These are phyloP conservation scores for Aspergillus pseudoglaucus DNA, from an alignment of 2,329 filamentous ascomycete species.

Conservation along the genomic window DNA sequence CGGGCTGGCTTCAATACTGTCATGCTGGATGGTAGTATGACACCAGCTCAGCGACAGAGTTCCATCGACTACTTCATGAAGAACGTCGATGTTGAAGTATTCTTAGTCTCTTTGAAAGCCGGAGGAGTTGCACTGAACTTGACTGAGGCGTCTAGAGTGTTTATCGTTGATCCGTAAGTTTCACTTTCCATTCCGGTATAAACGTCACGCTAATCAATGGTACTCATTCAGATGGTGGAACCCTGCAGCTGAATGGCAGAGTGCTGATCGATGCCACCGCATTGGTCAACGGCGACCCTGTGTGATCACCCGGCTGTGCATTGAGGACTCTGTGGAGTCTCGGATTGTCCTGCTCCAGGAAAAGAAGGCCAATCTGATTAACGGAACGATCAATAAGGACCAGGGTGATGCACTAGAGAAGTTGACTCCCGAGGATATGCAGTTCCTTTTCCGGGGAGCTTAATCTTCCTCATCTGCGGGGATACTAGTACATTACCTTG, in stretches of 20 bases:
- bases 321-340: conserved; percentile 94
- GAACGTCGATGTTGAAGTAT: conserved; percentile 88
- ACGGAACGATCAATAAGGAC: conserved; percentile 91
- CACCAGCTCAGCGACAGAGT: conserved; percentile 81
- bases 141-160: conserved; percentile 89
- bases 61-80: conserved; percentile 97
- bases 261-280: conserved; percentile 85
- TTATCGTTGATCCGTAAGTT: conserved; percentile 89
- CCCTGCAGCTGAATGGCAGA: conserved; percentile 99
- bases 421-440: conserved; percentile 82
- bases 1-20: conserved; percentile 97
- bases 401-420: conserved; percentile 79
- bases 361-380: conserved; percentile 98
- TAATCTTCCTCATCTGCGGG: conserved; percentile 22
- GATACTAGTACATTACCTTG: background rate
- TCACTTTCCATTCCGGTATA: background rate
- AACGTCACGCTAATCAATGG: conserved; percentile 18
- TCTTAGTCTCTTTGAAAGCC: conserved; percentile 91
- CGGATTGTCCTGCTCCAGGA: conserved; percentile 94
- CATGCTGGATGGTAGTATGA: conserved; percentile 98
- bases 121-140: conserved; percentile 93
- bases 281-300: conserved; percentile 93
- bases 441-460: conserved; percentile 85
- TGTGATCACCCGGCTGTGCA: conserved; percentile 87
- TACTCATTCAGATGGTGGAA: conserved; percentile 77